Base-by-base conservation (phyloP, 1,284 basidiomycete species). In the Ustilago cynodontis region DNA sequence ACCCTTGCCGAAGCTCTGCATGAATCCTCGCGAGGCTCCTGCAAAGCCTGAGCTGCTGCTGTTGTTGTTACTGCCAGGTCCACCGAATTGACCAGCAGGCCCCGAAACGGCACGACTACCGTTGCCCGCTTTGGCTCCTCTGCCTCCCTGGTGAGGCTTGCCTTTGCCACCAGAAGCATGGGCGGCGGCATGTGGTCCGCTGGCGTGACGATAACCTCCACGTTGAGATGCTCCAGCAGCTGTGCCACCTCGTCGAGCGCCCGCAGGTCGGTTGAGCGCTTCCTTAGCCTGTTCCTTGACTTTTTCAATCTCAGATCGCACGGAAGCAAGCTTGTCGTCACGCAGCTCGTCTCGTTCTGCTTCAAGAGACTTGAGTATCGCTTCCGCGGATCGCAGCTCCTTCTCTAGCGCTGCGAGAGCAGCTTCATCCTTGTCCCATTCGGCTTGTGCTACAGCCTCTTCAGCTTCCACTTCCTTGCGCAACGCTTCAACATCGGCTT, bases 1-100 rank as follows among this genome's bases (percentile, higher is more conserved):
- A 7, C 72, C 72, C 20, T 68, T 71, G 24, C 68, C 73, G 37
- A 76, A 67, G 60, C 61, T 76, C 50, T 76, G 73, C 68, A 76
- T 71, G 53, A 76, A 76, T 8, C 63, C 67, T n/a, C 66, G 58
- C 28, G 72, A 62, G 22, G 59, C 59, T 18, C 65, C 68, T 16
- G 68, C 56, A 37, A 76, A 71, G 18, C 68, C 73, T 16, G 54
- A n/a, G 16, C 33, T 56, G 55, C 35, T 51, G 53, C 4, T 41
- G 49, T 47, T 41, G 49, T 47, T 61, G 41, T 53, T 50, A 13
- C 39, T 54, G 16, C 29, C 56, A 1, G 72, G 56, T 18, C 52
- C 72, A 22, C 63, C 58, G 39, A 71, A 65, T 9, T 71, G 68
- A 41, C 56, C 59, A 10, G 73, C 68, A 20, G 73, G 73, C 20